Evolutionary conservation across 495 filamentous ascomycete genomes (phyloP).

Genomic region (Talaromyces ruber): DNA sequence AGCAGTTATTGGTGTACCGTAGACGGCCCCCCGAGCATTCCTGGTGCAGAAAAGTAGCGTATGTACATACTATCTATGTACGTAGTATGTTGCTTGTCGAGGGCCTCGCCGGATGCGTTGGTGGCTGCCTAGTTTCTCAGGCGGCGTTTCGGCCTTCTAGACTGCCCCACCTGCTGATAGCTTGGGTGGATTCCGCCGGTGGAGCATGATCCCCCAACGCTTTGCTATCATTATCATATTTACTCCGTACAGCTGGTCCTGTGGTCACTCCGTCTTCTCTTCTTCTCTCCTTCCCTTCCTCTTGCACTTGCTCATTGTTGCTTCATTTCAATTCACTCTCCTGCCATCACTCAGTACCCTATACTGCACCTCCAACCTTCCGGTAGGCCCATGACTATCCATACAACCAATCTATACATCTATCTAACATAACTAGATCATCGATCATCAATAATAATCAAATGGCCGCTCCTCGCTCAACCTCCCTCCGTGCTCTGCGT

Average conservation of each 20-base stretch:
- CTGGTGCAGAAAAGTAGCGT: neutral
- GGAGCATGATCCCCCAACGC: neutral
- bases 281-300: neutral
- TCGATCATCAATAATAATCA: neutral
- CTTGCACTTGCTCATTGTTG: too few relatives aligned
- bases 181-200: neutral
- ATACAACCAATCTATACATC: neutral
- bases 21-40: neutral
- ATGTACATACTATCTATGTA: too few relatives aligned
- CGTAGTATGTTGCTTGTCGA: neutral
- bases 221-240: neutral
- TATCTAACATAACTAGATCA: too few relatives aligned
- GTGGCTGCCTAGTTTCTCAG: neutral
- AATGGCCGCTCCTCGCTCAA: constrained; percentile 43
- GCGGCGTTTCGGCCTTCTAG: neutral
- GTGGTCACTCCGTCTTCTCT: neutral
- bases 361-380: neutral
- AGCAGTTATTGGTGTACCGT: neutral
- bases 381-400: neutral
- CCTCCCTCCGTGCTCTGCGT: constrained; percentile 41
- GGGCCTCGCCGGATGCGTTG: neutral
- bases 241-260: neutral
- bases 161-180: neutral
- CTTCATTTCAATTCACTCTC: neutral
- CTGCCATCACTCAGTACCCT: neutral